Conservation (phyloP, 2,329 filamentous ascomycete species). For the Aspergillus vadensis region DNA sequence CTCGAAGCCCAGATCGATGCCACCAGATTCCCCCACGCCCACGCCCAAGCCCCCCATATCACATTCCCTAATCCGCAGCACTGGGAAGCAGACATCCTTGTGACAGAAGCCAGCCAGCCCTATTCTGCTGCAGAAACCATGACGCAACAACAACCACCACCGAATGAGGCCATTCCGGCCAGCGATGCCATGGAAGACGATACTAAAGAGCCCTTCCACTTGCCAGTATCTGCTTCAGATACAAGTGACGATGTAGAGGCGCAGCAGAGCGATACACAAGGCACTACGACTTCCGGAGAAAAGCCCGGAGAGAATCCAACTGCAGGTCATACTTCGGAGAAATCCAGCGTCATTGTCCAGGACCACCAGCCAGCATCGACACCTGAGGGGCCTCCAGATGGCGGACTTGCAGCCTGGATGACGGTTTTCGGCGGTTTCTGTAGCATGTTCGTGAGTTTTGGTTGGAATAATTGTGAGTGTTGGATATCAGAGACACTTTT, state of each 20-base stretch:
- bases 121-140: neutral
- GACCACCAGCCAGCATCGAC: constrained; percentile 11
- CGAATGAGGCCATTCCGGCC: neutral
- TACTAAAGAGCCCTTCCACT: neutral
- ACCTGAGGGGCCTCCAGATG: constrained; percentile 30
- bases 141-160: neutral
- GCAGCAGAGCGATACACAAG: neutral
- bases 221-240: neutral
- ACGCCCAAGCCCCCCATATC: neutral
- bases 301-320: constrained; percentile 7
- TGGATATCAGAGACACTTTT: neutral
- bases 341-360: constrained; percentile 7
- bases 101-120: neutral
- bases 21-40: neutral
- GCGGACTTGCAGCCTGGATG: constrained; percentile 36
- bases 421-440: constrained; percentile 55
- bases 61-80: neutral
- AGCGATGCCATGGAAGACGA: neutral
- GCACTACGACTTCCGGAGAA: neutral
- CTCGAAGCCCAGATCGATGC: neutral
- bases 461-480: constrained; percentile 52
- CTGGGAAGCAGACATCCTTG: too few relatives aligned
- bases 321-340: constrained; percentile 4
- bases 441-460: constrained; percentile 53
- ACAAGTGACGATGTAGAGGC: neutral